Evolutionary conservation across 805 yeast species (phyloP).

Genomic region (Ogataea degrootiae): DNA sequence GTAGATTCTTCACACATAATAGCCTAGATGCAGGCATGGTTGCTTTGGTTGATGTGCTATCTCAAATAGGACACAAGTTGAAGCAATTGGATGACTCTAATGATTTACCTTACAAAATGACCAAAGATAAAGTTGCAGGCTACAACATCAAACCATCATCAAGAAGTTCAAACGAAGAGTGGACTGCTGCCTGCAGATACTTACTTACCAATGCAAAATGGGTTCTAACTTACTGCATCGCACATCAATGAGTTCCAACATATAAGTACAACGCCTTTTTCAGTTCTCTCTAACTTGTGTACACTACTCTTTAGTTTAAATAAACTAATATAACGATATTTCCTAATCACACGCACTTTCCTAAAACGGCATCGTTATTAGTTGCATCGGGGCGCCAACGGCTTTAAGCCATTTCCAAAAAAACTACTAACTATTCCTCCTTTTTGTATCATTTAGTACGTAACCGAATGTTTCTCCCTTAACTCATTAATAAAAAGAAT

Average conservation of each 20-base stretch:
- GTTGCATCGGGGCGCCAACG: constrained; percentile 2
- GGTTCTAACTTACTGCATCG: constrained; percentile 71
- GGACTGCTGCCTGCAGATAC: constrained; percentile 89
- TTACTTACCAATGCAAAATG: constrained; percentile 77
- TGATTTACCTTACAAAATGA: constrained; percentile 71
- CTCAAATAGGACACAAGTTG: constrained; percentile 43
- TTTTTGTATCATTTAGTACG: no score
- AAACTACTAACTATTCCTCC: no score
- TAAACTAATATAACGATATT: no score
- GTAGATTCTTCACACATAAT: constrained; percentile 67
- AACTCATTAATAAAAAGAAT: no score
- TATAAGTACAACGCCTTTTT: not conserved
- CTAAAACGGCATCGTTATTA: constrained; percentile 6
- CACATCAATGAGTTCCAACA: constrained; percentile 13
- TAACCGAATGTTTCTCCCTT: no score
- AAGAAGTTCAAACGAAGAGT: constrained; percentile 59
- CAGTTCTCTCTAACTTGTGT: no score
- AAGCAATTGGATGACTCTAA: constrained; percentile 46
- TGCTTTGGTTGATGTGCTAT: constrained; percentile 61
- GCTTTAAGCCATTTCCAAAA: not conserved
- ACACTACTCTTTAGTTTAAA: no score
- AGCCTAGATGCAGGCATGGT: constrained; percentile 79
- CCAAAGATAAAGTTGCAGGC: constrained; percentile 71
- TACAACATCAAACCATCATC: constrained; percentile 67
- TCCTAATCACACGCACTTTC: not conserved